Base-by-base conservation (phyloP, 352 stramenopile species). In the Phytophthora hybrid region DNA sequence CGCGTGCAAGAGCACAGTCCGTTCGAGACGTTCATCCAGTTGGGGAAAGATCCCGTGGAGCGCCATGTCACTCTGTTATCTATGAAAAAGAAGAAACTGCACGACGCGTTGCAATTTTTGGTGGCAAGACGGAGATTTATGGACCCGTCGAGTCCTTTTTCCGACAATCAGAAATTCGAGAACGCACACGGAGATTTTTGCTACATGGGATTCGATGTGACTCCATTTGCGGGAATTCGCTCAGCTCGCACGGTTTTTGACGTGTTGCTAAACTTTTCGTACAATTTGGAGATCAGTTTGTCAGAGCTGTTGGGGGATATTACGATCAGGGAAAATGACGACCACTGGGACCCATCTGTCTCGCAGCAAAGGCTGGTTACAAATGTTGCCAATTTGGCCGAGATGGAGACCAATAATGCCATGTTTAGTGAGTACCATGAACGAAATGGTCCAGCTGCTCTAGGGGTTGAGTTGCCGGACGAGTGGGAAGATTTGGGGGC, bases 251-350 rank as follows among this genome's bases (percentile, higher is more conserved):
- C 76, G 11, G 77, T 88, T 13, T 87, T 87, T 62, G 78, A 89
- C 53, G 80, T 77, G 53, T 44, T 87, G 26, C 64, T 82, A 0
- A 78, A 83, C 46, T 90, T 87, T 47, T 72, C 73, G 52, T 77
- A 81, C 49, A 85, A 85, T 69, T 71, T 90, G 63, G 80, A 87
- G 68, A 87, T 87, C 44, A 85, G 77, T 71, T 72, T 87, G 46
- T 82, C 78, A 7, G 80, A 85, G 32, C 66, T 76, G 3, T 47
- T 87, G 41, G 80, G 80, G 29, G 80, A 85, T 59, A 84, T 87
- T 47, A 87, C 80, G 26, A 82, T 87, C 65, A 69, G 76, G 52
- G 80, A 85, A 31, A 81, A 87, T 52, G 80, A 87, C 60, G 80
- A 87, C 62, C 66, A 79, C 46, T 80, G 69, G 72, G 73, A 79